Evolutionary conservation across 257 asterid species (phyloP).

Genomic region (Cordia subcordata): DNA sequence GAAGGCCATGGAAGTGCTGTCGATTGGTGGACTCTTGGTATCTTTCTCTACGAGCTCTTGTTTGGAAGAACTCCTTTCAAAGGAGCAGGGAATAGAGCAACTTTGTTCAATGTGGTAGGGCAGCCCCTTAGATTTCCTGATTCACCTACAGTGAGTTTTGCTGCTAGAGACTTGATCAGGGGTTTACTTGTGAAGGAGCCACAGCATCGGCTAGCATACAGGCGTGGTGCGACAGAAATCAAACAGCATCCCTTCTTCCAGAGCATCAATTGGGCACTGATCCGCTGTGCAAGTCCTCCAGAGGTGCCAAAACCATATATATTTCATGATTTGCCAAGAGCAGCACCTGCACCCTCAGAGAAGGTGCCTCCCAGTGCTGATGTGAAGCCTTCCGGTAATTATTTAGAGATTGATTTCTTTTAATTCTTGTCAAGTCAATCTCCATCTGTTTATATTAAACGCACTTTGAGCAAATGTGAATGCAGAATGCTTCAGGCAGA

Average conservation of each 20-base stretch:
- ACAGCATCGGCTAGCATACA: constrained; percentile 57
- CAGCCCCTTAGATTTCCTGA: constrained; percentile 61
- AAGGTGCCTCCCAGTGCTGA: constrained; percentile 29
- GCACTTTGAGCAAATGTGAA: constrained; percentile 3
- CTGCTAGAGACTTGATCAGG: constrained; percentile 60
- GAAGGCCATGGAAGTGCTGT: constrained; percentile 75
- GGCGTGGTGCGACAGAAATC: constrained; percentile 65
- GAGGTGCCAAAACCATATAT: constrained; percentile 49
- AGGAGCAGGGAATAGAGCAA: constrained; percentile 56
- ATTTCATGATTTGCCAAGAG: constrained; percentile 19
- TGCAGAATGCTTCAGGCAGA: not conserved
- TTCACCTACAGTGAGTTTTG: constrained; percentile 53
- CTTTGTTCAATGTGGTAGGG: constrained; percentile 63
- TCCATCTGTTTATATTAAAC: constrained; percentile 1
- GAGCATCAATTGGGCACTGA: constrained; percentile 59
- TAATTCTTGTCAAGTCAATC: constrained; percentile 15
- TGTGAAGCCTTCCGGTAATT: constrained; percentile 51
- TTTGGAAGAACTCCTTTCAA: constrained; percentile 62
- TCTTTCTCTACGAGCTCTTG: constrained; percentile 53
- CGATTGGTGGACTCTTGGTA: constrained; percentile 72
- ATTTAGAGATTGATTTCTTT: constrained; percentile 63
- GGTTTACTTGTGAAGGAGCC: constrained; percentile 65
- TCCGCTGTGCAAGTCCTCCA: constrained; percentile 63
- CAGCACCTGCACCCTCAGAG: constrained; percentile 25
- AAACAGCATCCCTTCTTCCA: constrained; percentile 65